These are phyloP conservation scores for Curvularia spicifera DNA, from an alignment of 2,329 filamentous ascomycete species.

Conservation along the genomic window DNA sequence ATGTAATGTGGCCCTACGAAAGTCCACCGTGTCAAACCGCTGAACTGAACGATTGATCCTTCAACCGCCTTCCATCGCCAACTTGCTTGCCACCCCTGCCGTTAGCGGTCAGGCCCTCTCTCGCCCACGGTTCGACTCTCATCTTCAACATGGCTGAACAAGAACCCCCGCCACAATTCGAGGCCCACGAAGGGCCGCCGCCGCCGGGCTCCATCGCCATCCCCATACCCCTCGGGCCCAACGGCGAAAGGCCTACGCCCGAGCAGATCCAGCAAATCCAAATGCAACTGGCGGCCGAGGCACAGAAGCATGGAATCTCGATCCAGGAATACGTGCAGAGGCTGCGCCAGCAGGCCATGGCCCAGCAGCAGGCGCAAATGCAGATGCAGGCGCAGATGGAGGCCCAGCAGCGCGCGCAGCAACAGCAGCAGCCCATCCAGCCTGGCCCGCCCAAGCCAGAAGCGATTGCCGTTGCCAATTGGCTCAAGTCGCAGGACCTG, in stretches of 20 bases:
- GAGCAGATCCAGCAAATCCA: slow-evolving; percentile 88
- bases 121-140: slow-evolving; percentile 2
- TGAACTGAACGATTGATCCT: background rate
- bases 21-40: slow-evolving; percentile 19
- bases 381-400: slow-evolving; percentile 50
- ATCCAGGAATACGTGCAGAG: slow-evolving; percentile 79
- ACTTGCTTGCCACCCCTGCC: background rate
- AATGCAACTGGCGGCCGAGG: slow-evolving; percentile 80
- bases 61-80: slow-evolving; percentile 1
- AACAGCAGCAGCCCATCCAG: slow-evolving; percentile 66
- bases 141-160: slow-evolving; percentile 29
- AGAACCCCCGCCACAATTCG: slow-evolving; percentile 24
- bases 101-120: background rate
- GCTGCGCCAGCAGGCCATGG: slow-evolving; percentile 61
- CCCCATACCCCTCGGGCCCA: slow-evolving; percentile 36
- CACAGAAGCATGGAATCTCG: slow-evolving; percentile 81
- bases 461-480: slow-evolving; percentile 87
- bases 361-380: slow-evolving; percentile 45
- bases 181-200: slow-evolving; percentile 17
- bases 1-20: slow-evolving; percentile 21
- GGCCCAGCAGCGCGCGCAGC: slow-evolving; percentile 31
- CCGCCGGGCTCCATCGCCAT: slow-evolving; percentile 29
- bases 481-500: slow-evolving; percentile 80
- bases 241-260: slow-evolving; percentile 68
- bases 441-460: slow-evolving; percentile 86